These are phyloP conservation scores for Clarireedia monteithiana DNA, from an alignment of 2,329 filamentous ascomycete genomes.

Conservation along the genomic window DNA sequence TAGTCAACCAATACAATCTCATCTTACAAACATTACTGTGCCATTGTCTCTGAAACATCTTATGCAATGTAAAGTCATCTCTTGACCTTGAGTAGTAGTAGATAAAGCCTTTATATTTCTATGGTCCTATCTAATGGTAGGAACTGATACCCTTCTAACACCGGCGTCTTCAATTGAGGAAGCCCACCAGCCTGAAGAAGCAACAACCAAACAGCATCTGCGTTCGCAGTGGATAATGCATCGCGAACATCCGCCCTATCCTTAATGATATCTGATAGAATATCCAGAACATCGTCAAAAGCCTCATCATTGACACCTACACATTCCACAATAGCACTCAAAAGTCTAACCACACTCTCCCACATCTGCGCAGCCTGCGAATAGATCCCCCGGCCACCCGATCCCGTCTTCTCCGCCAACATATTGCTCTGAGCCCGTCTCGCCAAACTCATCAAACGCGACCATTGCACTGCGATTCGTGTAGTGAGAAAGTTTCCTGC, in stretches of 20 bases:
- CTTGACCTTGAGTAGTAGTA: too few relatives aligned
- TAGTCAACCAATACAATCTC: background rate
- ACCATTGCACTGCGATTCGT: conserved; percentile 69
- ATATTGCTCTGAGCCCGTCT: conserved; percentile 32
- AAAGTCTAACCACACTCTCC: conserved; percentile 50
- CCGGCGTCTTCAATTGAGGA: conserved; percentile 32
- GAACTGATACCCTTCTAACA: conserved; percentile 36
- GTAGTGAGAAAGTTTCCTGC: conserved; percentile 76
- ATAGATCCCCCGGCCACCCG: conserved; percentile 46
- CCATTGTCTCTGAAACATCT: background rate
- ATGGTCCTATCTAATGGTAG: conserved; percentile 12
- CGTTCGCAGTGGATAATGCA: conserved; percentile 57
- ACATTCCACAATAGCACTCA: conserved; percentile 53
- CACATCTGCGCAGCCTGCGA: conserved; percentile 56
- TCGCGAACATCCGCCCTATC: conserved; percentile 40
- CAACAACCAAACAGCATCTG: conserved; percentile 70
- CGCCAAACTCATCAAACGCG: conserved; percentile 45
- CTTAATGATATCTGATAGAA: conserved; percentile 47
- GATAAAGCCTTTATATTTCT: background rate
- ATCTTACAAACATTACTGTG: background rate
- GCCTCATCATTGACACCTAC: conserved; percentile 59
- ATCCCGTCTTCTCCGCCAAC: conserved; percentile 29
- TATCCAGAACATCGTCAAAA: conserved; percentile 62
- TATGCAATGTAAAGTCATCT: too few relatives aligned
- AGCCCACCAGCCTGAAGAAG: conserved; percentile 3